These are phyloP conservation scores for Trichoderma asperellum DNA, from an alignment of 2,329 filamentous ascomycete species.

Conservation along the genomic window DNA sequence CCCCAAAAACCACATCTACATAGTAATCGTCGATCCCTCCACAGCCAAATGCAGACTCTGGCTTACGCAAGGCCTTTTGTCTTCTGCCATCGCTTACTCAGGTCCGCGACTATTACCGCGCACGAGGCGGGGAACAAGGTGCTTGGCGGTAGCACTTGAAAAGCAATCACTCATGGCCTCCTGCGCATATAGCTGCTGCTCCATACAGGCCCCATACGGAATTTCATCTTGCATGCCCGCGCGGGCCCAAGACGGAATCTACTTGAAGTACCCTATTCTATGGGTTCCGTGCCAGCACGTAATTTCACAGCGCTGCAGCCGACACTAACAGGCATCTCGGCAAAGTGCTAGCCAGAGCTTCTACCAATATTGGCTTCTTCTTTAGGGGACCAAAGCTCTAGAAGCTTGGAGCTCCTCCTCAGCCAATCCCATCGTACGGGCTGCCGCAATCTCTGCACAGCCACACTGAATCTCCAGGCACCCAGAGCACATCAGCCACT, in stretches of 20 bases:
- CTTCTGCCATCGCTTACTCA: background rate
- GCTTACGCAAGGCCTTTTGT: background rate
- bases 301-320: background rate
- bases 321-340: background rate
- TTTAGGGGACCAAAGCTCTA: background rate
- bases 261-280: background rate
- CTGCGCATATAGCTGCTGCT: background rate
- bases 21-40: background rate
- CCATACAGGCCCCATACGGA: background rate
- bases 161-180: background rate
- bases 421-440: background rate
- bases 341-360: background rate
- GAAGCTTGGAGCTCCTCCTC: background rate
- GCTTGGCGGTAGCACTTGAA: background rate
- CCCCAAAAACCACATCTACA: background rate
- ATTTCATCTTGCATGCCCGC: background rate
- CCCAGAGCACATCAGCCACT: conserved; percentile 10
- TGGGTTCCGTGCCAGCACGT: background rate
- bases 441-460: conserved; percentile 6
- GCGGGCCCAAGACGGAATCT: background rate
- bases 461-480: background rate
- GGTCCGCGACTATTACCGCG: background rate
- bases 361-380: background rate
- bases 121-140: background rate
- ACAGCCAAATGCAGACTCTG: background rate